Conservation (phyloP, 1,284 basidiomycete genomes). For the Termitomyces sp. region DNA sequence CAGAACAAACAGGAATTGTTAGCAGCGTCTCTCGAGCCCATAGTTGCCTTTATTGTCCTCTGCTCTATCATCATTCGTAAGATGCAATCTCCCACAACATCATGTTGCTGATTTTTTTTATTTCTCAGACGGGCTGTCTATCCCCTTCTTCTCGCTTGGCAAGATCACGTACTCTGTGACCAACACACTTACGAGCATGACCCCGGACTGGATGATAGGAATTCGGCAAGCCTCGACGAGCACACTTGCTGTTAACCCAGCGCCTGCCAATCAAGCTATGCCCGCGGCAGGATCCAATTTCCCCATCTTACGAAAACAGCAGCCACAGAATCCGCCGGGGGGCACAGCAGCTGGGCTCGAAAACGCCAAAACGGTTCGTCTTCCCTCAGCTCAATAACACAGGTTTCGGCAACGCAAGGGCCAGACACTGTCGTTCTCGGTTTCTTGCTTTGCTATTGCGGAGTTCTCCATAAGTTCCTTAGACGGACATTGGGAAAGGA, state of each 20-base stretch:
- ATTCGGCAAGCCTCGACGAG: neutral
- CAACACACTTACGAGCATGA: conserved; percentile 1
- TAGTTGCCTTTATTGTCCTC: conserved; percentile 42
- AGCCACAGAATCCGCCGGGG: too few relatives aligned
- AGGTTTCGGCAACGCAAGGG: neutral
- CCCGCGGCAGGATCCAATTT: too few relatives aligned
- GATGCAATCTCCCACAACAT: conserved; percentile 4
- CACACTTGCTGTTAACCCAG: neutral
- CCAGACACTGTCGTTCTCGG: too few relatives aligned
- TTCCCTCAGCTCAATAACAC: conserved; percentile 7
- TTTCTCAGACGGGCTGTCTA: too few relatives aligned
- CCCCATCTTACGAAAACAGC: too few relatives aligned
- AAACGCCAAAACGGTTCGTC: too few relatives aligned
- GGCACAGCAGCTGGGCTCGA: neutral
- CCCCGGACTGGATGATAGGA: conserved; percentile 12
- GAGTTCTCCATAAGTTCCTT: too few relatives aligned
- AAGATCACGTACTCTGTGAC: conserved; percentile 7
- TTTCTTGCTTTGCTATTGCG: too few relatives aligned
- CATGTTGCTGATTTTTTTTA: neutral
- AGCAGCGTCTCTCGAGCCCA: conserved; percentile 63
- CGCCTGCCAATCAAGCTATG: neutral
- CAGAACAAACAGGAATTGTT: conserved; percentile 25
- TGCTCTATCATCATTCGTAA: conserved; percentile 44
- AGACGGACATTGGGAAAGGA: too few relatives aligned
- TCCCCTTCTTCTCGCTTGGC: neutral